A percentile compares a stretch with the other conserved stretches of the same genome.
phyloP scores from a whole-genome alignment of 345 rosid species.

The Murraya paniculata region DNA sequence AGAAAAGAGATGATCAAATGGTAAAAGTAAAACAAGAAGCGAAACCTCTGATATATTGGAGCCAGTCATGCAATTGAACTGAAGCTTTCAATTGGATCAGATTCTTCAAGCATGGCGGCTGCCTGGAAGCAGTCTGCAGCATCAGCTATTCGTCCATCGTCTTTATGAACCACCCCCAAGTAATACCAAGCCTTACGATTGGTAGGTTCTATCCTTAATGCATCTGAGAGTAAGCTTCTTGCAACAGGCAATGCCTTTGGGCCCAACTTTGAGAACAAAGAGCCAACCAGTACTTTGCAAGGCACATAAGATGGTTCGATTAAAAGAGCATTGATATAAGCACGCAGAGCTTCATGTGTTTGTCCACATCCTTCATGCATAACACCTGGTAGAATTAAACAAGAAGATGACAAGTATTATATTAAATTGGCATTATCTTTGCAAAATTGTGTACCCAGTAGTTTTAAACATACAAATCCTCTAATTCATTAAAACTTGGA shows the following conservation, averaged over 20 bases:
- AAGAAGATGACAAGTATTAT: conserved; percentile 4
- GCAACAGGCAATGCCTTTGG: conserved; percentile 66
- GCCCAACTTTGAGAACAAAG: conserved; percentile 54
- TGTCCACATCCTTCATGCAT: conserved; percentile 71
- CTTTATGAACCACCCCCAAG: conserved; percentile 74
- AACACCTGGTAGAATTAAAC: conserved; percentile 42
- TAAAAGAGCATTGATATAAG: conserved; percentile 55
- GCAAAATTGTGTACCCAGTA: neutral
- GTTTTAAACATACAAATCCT: neutral
- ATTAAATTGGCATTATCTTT: neutral
- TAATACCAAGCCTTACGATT: conserved; percentile 84
- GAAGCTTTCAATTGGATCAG: conserved; percentile 88
- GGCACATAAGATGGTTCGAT: conserved; percentile 64
- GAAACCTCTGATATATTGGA: conserved; percentile 17
- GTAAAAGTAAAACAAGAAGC: neutral
- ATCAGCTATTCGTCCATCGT: conserved; percentile 82
- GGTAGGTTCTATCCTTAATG: conserved; percentile 83
- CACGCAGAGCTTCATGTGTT: conserved; percentile 46
- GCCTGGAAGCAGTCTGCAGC: conserved; percentile 94
- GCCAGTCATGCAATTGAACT: conserved; percentile 47
- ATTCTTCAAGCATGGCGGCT: conserved; percentile 91
- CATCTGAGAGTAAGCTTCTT: conserved; percentile 81
- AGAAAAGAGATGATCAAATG: neutral
- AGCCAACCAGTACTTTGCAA: conserved; percentile 60
- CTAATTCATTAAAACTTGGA: neutral